Evolutionary conservation across 805 yeast genomes (phyloP), one percentile per base, ranked within the genome.

Genomic region (Monosporozyma siamensis): DNA sequence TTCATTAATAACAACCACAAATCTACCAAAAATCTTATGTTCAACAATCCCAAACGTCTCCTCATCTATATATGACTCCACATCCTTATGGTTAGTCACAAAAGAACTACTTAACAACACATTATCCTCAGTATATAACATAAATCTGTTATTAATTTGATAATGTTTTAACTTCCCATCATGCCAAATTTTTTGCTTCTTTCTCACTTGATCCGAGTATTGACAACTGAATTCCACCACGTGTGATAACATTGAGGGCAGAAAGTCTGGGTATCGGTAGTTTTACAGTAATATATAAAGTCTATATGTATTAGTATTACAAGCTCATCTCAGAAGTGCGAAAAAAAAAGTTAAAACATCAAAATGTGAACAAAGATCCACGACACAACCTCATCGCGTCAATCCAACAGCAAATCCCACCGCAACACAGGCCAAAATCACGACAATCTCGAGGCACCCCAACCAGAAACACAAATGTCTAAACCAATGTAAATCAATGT

Each of bases 341-440:
- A 32, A 11, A 18, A 24, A 24, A 25, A 17, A n/a, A n/a, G n/a
- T n/a, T n/a, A n/a, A n/a, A n/a, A n/a, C n/a, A n/a, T n/a, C n/a
- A n/a, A n/a, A n/a, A n/a, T n/a, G n/a, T n/a, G n/a, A n/a, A n/a
- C n/a, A n/a, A n/a, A n/a, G n/a, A n/a, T n/a, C n/a, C n/a, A n/a
- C n/a, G n/a, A n/a, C n/a, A n/a, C n/a, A n/a, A 18, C 7, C 35
- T 31, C 38, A 39, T 37, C 40, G 26, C 11, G 47, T 41, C 12
- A 44, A 10, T 3, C 74, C 73, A 34, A 71, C 67, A 2, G 69
- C 73, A 37, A 72, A 59, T 2, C 76, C 77, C 23, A 71, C 61
- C 5, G 70, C 69, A 26, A 71, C 58, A 46, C 70, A 65, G 0
- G 69, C 75, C 7, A 68, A 41, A 3, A 66, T 50, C 4, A 53